These are phyloP conservation scores for Austroboletus sp. DNA, from an alignment of 1,284 basidiomycete species.

Conservation along the genomic window DNA sequence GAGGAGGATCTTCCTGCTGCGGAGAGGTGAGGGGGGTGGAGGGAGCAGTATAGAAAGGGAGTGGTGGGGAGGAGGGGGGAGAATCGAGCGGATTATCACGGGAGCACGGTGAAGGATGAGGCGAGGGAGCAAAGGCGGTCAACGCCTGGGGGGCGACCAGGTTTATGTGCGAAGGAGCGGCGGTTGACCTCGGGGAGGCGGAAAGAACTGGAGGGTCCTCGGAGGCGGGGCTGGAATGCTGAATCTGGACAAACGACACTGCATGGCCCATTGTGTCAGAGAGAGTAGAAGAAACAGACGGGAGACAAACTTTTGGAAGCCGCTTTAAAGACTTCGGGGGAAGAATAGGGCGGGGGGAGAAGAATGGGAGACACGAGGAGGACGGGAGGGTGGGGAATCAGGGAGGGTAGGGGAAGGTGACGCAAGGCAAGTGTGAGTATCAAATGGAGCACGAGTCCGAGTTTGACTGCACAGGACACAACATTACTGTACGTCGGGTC, in stretches of 20 bases:
- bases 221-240: constrained; percentile 17
- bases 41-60: constrained; percentile 33
- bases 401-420: constrained; percentile 18
- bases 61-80: constrained; percentile 30
- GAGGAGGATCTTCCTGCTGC: constrained; percentile 29
- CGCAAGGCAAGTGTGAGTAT: constrained; percentile 19
- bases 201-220: constrained; percentile 14
- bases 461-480: constrained; percentile 5
- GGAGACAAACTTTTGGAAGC: constrained; percentile 23
- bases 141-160: constrained; percentile 25
- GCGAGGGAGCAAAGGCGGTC: constrained; percentile 22
- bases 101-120: constrained; percentile 22
- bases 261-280: constrained; percentile 27
- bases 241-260: constrained; percentile 33
- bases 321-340: constrained; percentile 18
- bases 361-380: constrained; percentile 28
- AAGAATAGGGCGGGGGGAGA: constrained; percentile 25
- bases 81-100: constrained; percentile 30
- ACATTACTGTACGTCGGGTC: constrained; percentile 18
- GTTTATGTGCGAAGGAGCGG: constrained; percentile 27
- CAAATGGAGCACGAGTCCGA: constrained; percentile 19
- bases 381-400: constrained; percentile 20
- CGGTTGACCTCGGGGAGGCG: constrained; percentile 13
- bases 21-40: constrained; percentile 33
- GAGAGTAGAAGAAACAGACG: constrained; percentile 5